phyloP scores from a whole-genome alignment of 352 stramenopile species.

The Globisporangium cylindrosporum region DNA sequence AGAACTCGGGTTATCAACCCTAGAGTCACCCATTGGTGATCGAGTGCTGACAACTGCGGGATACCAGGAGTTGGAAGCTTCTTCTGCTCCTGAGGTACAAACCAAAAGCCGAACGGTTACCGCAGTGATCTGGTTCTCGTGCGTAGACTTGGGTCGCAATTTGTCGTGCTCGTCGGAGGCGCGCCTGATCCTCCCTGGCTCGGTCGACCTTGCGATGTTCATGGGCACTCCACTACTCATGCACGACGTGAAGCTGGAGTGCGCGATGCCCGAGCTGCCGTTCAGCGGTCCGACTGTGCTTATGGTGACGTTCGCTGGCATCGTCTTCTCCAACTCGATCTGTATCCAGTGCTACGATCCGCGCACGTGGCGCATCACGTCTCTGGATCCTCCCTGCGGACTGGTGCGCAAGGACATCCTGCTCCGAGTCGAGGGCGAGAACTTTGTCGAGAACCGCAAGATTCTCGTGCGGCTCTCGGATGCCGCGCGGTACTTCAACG shows the following conservation, averaged over 20 bases:
- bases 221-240: not conserved
- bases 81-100: not conserved
- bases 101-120: conserved; percentile 6
- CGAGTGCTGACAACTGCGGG: not conserved
- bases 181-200: conserved; percentile 34
- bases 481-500: conserved; percentile 37
- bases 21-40: not conserved
- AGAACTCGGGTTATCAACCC: not conserved
- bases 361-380: conserved; percentile 40
- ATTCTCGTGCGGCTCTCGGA: conserved; percentile 54
- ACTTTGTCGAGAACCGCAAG: conserved; percentile 73
- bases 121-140: conserved; percentile 42
- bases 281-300: conserved; percentile 57
- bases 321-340: conserved; percentile 64
- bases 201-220: conserved; percentile 16
- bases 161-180: conserved; percentile 29
- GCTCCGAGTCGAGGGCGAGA: conserved; percentile 47
- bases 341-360: conserved; percentile 73
- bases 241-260: conserved; percentile 43
- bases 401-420: conserved; percentile 28
- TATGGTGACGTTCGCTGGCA: conserved; percentile 37
- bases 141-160: conserved; percentile 40
- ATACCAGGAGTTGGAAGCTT: not conserved
- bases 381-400: conserved; percentile 43
- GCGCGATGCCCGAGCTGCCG: conserved; percentile 45